Percentiles rank a stretch among this genome's conserved stretches.
Evolutionary conservation across 164 flowering plant genomes (phyloP).

Genomic region (Berberis thunbergii): DNA sequence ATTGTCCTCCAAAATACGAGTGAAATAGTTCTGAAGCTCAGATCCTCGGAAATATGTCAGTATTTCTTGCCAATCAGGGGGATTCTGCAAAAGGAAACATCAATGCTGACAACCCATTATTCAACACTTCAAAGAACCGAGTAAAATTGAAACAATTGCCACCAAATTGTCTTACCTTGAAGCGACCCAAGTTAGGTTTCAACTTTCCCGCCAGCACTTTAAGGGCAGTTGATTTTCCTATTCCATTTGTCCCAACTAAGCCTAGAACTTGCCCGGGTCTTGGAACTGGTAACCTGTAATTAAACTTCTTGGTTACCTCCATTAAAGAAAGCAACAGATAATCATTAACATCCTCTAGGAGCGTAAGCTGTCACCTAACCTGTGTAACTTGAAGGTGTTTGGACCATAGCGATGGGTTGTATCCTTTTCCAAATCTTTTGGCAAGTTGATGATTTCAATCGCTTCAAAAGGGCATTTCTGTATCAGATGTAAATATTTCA

Average conservation of each 20-base stretch:
- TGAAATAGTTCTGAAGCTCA: conserved; percentile 93
- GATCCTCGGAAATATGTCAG: conserved; percentile 95
- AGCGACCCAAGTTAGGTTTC: conserved; percentile 97
- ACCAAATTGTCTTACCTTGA: conserved; percentile 42
- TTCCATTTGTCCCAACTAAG: conserved; percentile 97
- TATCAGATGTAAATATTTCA: conserved; percentile 3
- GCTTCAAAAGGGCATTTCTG: conserved; percentile 99
- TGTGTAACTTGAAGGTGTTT: conserved; percentile 90
- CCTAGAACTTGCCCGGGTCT: conserved; percentile 99
- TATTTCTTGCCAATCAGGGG: conserved; percentile 99
- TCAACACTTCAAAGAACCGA: neutral
- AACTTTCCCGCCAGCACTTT: conserved; percentile 95
- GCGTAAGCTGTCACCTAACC: conserved; percentile 27
- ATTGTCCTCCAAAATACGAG: conserved; percentile 93
- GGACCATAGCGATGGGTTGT: conserved; percentile 98
- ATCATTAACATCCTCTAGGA: neutral
- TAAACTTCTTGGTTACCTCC: conserved; percentile 4
- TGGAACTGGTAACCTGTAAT: conserved; percentile 87
- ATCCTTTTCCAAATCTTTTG: conserved; percentile 90
- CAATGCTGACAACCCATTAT: neutral
- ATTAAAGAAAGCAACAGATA: neutral
- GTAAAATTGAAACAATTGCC: neutral
- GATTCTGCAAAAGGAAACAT: conserved; percentile 51
- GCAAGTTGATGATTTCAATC: conserved; percentile 84
- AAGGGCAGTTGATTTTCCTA: conserved; percentile 97